Evolutionary conservation across 2,329 filamentous ascomycete genomes (phyloP), one percentile per base, ranked within the genome.

Genomic region (Cryphonectria nitschkei): DNA sequence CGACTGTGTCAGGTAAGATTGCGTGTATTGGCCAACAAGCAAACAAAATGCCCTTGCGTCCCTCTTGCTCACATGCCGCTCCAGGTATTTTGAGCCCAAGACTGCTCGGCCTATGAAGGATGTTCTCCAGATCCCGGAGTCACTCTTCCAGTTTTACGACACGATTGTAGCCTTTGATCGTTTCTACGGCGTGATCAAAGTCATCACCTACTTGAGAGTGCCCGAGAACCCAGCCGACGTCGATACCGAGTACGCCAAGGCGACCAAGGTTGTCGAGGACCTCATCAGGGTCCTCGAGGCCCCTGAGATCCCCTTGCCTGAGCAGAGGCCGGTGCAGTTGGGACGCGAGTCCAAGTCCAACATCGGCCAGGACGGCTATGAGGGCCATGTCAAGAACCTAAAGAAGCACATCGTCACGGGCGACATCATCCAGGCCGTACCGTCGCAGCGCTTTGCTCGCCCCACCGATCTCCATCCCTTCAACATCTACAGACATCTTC

Each of bases 341-440:
- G 87, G 92, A 71, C 90, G 94, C 76, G 86, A 95, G 77, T 97
- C 96, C 81, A 93, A 88, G 26, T 98, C 95, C 74, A 99, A 99
- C 81, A 93, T 98, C 76, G 96, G 96, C 29, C 92, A 88, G 73
- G 85, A 87, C 61, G 96, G 96, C 52, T 99, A 99, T 82, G 94
- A 98, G 83, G 84, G 82, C n/a, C 95, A 98, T 79, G 96, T 99
- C 69, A 91, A 88, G 34, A 85, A 83, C 63, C 86, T 99, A 72
- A 98, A 98, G 85, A 87, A 94, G 81, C 95, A 98, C 84, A 98
- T 99, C 76, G 87, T 89, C 76, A 87, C 89, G 73, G 96, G 96
- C 75, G 94, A 98, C 84, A 98, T 99, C 79, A 98, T 99, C 82
- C 96, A 99, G 81, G 94, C 94, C 0, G 96, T 99, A 22, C 96